phyloP scores from a whole-genome alignment of 352 stramenopile genomes.

The Phytophthora melonis region DNA sequence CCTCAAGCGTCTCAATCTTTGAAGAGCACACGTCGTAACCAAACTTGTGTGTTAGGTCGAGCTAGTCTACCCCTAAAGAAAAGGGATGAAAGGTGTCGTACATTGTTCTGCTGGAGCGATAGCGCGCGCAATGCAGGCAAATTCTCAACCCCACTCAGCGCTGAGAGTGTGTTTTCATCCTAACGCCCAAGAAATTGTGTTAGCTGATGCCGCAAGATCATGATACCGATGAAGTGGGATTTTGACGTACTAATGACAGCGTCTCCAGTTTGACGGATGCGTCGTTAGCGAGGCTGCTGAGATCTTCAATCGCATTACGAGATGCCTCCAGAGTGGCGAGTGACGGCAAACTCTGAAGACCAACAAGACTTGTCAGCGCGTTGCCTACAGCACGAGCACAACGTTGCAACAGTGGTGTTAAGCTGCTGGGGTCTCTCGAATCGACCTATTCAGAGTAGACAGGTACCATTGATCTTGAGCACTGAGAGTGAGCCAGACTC shows the following conservation, averaged over 20 bases:
- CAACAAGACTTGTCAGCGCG: slow-evolving; percentile 53
- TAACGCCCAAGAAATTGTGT: slow-evolving; percentile 21
- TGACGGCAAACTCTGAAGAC: slow-evolving; percentile 53
- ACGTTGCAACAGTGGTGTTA: background rate
- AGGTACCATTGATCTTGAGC: slow-evolving; percentile 69
- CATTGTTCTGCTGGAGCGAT: slow-evolving; percentile 69
- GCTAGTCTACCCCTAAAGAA: background rate
- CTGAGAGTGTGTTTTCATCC: slow-evolving; percentile 79
- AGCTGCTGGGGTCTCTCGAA: background rate
- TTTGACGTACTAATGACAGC: slow-evolving; percentile 56
- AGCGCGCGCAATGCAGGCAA: slow-evolving; percentile 55
- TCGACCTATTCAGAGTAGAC: background rate
- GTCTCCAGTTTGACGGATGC: slow-evolving; percentile 54
- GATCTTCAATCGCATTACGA: slow-evolving; percentile 58
- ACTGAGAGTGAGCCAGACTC: slow-evolving; percentile 57
- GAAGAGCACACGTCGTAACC: background rate
- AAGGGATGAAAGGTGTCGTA: slow-evolving; percentile 16
- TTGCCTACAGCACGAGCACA: slow-evolving; percentile 48
- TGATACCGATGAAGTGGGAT: background rate
- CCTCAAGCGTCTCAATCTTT: slow-evolving; percentile 65
- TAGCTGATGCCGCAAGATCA: background rate
- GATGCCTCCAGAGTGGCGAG: slow-evolving; percentile 67
- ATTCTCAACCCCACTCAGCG: slow-evolving; percentile 60
- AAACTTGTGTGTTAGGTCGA: background rate
- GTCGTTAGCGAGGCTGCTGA: slow-evolving; percentile 52